phyloP scores from a whole-genome alignment of 2,329 filamentous ascomycete species.

The Hypoxylon sp. region DNA sequence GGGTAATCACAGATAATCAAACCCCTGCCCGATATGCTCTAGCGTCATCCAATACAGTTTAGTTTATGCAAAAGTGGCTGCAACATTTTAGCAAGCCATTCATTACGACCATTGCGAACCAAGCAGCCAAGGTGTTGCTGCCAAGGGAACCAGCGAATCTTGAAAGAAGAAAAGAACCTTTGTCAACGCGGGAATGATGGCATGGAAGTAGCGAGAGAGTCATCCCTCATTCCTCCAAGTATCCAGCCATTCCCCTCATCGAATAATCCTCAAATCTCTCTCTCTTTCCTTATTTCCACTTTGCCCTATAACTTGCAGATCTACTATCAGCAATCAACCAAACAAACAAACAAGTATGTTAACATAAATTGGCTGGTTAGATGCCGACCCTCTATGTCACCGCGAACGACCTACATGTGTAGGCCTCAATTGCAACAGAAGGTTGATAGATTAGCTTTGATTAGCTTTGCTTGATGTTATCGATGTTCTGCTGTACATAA shows the following conservation, averaged over 20 bases:
- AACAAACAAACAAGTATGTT: slow-evolving; percentile 20
- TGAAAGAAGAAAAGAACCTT: slow-evolving; percentile 26
- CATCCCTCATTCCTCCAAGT: slow-evolving; percentile 28
- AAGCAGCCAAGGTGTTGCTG: neutral
- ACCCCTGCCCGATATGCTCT: slow-evolving; percentile 27
- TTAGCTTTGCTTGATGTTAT: slow-evolving; percentile 3
- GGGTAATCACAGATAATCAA: slow-evolving; percentile 23
- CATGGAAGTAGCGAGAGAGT: slow-evolving; percentile 33
- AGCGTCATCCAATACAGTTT: slow-evolving; percentile 38
- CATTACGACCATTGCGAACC: slow-evolving; percentile 27
- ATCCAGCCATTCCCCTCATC: slow-evolving; percentile 18
- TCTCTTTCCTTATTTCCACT: slow-evolving; percentile 13
- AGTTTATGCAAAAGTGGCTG: slow-evolving; percentile 36
- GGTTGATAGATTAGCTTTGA: slow-evolving; percentile 6
- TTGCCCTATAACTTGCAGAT: slow-evolving; percentile 22
- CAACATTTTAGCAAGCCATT: slow-evolving; percentile 32
- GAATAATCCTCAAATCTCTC: slow-evolving; percentile 8
- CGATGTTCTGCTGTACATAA: slow-evolving; percentile 14
- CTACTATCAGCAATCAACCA: slow-evolving; percentile 19
- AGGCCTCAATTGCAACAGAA: slow-evolving; percentile 19
- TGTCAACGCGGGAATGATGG: slow-evolving; percentile 34
- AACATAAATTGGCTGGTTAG: slow-evolving; percentile 10
- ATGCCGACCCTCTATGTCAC: slow-evolving; percentile 6
- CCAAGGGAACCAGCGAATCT: slow-evolving; percentile 33
- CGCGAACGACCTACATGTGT: neutral